Conservation (phyloP, 2,329 filamentous ascomycete species). For the Hymenoscyphus infarciens region DNA sequence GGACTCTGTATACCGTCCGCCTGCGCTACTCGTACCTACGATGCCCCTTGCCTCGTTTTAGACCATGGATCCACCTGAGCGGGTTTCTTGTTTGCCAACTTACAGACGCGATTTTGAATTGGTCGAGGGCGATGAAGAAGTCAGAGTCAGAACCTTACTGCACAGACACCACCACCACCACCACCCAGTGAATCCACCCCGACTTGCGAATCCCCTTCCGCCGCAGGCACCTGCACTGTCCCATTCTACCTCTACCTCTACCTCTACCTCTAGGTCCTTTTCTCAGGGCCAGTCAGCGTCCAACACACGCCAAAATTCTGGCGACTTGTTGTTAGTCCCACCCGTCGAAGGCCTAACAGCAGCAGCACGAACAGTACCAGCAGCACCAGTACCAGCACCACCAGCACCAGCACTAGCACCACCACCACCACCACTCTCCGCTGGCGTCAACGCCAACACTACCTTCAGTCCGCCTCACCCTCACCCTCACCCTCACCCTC, state of each 20-base stretch:
- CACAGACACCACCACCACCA: background rate
- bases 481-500: background rate
- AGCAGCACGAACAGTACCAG: background rate
- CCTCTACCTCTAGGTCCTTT: background rate
- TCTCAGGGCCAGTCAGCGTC: background rate
- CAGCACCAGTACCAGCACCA: background rate
- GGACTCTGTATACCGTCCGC: no score
- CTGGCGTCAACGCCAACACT: background rate
- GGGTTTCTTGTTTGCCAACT: background rate
- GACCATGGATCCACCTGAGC: background rate
- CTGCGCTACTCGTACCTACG: no score
- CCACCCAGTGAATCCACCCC: background rate
- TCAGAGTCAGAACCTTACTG: background rate
- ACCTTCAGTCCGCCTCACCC: background rate
- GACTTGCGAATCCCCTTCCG: background rate
- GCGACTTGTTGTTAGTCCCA: background rate
- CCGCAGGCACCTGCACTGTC: background rate
- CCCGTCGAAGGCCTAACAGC: no score
- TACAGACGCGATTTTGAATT: background rate
- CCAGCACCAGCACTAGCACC: background rate
- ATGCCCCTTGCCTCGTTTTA: no score
- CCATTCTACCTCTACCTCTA: background rate
- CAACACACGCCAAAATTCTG: background rate
- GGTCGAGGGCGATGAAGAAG: background rate
- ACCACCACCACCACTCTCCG: background rate